Conservation (phyloP, 2,329 filamentous ascomycete genomes). For the Fusarium keratoplasticum region DNA sequence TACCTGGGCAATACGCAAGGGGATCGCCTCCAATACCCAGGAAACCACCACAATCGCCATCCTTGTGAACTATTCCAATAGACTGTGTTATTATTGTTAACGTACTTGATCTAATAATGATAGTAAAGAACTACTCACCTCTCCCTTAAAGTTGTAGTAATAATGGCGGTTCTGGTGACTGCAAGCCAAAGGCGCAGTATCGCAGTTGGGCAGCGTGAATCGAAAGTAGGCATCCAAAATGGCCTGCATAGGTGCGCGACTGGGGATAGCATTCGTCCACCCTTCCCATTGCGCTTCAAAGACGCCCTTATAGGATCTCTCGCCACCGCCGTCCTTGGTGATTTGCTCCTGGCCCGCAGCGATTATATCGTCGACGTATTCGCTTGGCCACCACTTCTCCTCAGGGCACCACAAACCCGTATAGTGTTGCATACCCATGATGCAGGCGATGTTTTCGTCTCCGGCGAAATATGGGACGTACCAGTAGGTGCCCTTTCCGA, state of each 20-base stretch:
- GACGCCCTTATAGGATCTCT: neutral
- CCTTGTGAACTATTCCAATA: slow-evolving; percentile 8
- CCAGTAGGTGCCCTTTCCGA: neutral
- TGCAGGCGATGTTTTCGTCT: neutral
- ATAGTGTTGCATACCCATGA: neutral
- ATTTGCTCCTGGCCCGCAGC: slow-evolving; percentile 6
- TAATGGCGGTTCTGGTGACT: neutral
- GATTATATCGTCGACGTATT: slow-evolving; percentile 13
- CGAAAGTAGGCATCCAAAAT: neutral
- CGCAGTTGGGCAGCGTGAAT: neutral
- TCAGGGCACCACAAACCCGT: neutral
- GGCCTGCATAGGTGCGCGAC: neutral
- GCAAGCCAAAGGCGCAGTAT: neutral
- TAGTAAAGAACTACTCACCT: neutral
- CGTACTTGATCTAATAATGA: neutral
- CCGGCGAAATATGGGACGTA: neutral
- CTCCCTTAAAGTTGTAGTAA: slow-evolving; percentile 12
- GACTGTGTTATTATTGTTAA: neutral
- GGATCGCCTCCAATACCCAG: neutral
- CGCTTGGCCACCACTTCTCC: slow-evolving; percentile 6
- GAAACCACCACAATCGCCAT: slow-evolving; percentile 1
- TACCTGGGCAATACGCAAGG: neutral
- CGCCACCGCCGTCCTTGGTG: neutral
- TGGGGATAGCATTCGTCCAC: neutral
- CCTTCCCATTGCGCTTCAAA: neutral